Evolutionary conservation across 2,329 filamentous ascomycete genomes (phyloP), one percentile per base, ranked within the genome.

Genomic region (Alternaria brassicicola): DNA sequence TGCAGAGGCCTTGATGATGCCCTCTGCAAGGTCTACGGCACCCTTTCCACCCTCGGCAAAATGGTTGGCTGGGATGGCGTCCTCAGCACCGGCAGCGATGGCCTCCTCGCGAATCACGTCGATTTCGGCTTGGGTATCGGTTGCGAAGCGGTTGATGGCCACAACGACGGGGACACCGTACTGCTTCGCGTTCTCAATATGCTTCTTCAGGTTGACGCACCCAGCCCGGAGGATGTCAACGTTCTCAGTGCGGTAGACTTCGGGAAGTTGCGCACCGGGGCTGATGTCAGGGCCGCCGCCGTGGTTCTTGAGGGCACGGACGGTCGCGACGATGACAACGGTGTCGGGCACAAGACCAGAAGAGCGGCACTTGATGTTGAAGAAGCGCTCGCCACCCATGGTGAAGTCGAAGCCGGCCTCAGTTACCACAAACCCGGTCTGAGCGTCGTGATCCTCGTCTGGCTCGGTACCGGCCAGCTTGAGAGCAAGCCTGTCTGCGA

Each of bases 401-500:
- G 95, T 98, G 81, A 99, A 99, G 80, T 99, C 95, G 78, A 99
- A 99, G 9, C 95, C 95, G 52, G 95, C 94, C 79, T 99, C 95
- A 2, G 95, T 99, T 35, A 99, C 89, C 21, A 97, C 94, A 71
- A 95, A 98, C 9, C 95, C 95, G 28, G 91, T 87, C 83, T 95
- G 94, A 68, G 88, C 83, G 49, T 87, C 83, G 72, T 93, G 86
- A 70, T 96, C 87, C 81, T 98, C 95, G 65, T 96, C 94, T 6
- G 88, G 85, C 79, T 99, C 95, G 2, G 94, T 97, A 73, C 95
- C 95, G 4, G 93, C 91, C 64, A 99, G 89, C 84, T 99, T 99
- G 65, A 99, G 83, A 1, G 95, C 95, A 76, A 99, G 87, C 81
- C 93, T 96, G 78, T 98, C 95, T 15, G 95, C 94, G 57, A 99